Evolutionary conservation across 768 basidiomycete genomes (phyloP), one percentile per base, ranked within the genome.

Genomic region (Agaricus bisporus): DNA sequence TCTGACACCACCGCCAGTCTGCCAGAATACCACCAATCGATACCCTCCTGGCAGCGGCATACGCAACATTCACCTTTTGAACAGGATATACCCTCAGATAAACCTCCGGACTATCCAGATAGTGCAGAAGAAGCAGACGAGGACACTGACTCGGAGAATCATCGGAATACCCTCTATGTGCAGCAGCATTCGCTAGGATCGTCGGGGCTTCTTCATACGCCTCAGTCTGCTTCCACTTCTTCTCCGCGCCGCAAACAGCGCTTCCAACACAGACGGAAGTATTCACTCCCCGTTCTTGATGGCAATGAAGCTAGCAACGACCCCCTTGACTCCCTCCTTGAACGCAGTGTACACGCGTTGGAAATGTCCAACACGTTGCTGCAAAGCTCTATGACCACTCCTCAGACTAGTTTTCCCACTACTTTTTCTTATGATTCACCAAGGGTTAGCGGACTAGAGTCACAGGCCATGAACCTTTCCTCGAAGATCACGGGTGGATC

Each of bases 321-420:
- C 64, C 77, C 79, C 11, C 76, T 91, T 25, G 91, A 92, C 66
- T 77, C 84, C n/a, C 72, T 92, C 14, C 76, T 92, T 1, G 87
- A 82, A 54, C 82, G 90, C 57, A 90, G 88, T 58, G 87, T 92
- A 12, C 83, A 90, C 67, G 90, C 90, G 1, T 74, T 93, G 8
- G 91, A 92, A 64, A 83, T 91, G 75, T 92, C 90, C 4, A 92
- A 92, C 54, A 77, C 82, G 2, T 72, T 92, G 10, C 72, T 93
- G 9, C 84, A 88, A 63, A 83, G 81, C 11, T 86, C 86, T 18
- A 84, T 91, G 60, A 79, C 83, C 38, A 84, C 89, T 0, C 84
- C 89, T 0, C 84, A 86, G 57, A 74, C 82, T 11, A 80, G 67
- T 43, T 62, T 75, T 15, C 68, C 75, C 8, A 68, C 74, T 3